Percentiles rank a stretch among this genome's conserved stretches.
These are phyloP conservation scores for Lentinula aciculospora DNA, from an alignment of 768 basidiomycete species.

Conservation along the genomic window DNA sequence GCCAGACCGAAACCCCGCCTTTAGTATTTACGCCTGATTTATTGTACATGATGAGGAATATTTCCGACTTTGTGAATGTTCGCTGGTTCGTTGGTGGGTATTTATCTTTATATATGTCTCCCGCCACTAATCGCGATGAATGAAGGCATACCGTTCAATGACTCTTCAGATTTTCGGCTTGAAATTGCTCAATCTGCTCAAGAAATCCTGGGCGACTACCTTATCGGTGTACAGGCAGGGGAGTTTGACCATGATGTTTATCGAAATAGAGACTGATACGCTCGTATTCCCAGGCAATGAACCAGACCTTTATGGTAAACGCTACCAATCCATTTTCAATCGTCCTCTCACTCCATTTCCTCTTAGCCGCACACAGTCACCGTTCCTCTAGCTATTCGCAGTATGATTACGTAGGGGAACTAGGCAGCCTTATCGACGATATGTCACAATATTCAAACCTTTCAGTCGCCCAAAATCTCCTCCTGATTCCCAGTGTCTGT, in stretches of 20 bases:
- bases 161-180: slow-evolving; percentile 32
- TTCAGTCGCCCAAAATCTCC: slow-evolving; percentile 22
- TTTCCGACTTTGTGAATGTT: slow-evolving; percentile 36
- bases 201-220: slow-evolving; percentile 42
- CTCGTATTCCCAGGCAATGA: slow-evolving; percentile 21
- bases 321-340: background rate
- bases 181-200: slow-evolving; percentile 43
- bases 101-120: too few species aligned
- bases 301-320: slow-evolving; percentile 21
- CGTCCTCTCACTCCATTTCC: slow-evolving; percentile 23
- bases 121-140: background rate
- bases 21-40: slow-evolving; percentile 46
- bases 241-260: slow-evolving; percentile 20
- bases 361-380: slow-evolving; percentile 32
- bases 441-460: slow-evolving; percentile 21
- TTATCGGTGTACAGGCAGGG: slow-evolving; percentile 49
- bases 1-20: slow-evolving; percentile 47
- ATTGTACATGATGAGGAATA: slow-evolving; percentile 44
- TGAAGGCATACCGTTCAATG: slow-evolving; percentile 42
- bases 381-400: background rate
- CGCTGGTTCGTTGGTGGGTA: slow-evolving; percentile 45
- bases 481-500: slow-evolving; percentile 33
- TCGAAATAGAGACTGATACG: background rate
- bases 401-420: slow-evolving; percentile 31
- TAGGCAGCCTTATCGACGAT: slow-evolving; percentile 27